A percentile compares a stretch with the other conserved stretches of the same genome.
Conservation (phyloP, 2,329 filamentous ascomycete species). For the Colletotrichum sp. region DNA sequence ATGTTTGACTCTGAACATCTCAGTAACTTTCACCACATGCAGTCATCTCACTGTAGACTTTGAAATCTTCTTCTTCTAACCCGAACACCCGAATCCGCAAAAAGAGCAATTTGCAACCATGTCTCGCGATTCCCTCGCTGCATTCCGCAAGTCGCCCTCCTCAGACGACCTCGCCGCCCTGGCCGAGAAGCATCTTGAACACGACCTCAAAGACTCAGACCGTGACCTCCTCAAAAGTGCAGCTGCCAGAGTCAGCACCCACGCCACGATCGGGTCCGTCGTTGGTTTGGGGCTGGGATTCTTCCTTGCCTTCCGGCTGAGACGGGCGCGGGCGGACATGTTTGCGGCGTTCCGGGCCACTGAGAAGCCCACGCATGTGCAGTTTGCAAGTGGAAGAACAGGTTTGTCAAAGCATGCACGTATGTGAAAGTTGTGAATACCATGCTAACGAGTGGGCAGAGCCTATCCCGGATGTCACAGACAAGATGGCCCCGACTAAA, state of each 20-base stretch:
- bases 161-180: conserved; percentile 57
- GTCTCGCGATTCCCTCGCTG: conserved; percentile 30
- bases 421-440: fast-evolving
- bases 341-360: conserved; percentile 65
- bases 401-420: conserved; percentile 39
- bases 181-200: conserved; percentile 62
- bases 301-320: conserved; percentile 61
- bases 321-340: conserved; percentile 59
- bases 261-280: conserved; percentile 63
- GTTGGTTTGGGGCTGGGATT: conserved; percentile 65
- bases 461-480: conserved; percentile 64
- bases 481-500: conserved; percentile 59
- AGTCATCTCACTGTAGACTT: not conserved
- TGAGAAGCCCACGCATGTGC: conserved; percentile 66
- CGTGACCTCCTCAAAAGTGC: conserved; percentile 62
- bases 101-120: not conserved
- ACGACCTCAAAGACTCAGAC: conserved; percentile 59
- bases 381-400: conserved; percentile 65
- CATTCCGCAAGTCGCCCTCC: conserved; percentile 35
- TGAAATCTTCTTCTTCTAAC: fast-evolving
- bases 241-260: conserved; percentile 56
- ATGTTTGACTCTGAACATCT: not conserved
- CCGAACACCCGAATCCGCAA: not conserved
- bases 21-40: not conserved
- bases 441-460: conserved; percentile 41